phyloP scores from a whole-genome alignment of 78 protist genomes.

The Thecamonas trahens region DNA sequence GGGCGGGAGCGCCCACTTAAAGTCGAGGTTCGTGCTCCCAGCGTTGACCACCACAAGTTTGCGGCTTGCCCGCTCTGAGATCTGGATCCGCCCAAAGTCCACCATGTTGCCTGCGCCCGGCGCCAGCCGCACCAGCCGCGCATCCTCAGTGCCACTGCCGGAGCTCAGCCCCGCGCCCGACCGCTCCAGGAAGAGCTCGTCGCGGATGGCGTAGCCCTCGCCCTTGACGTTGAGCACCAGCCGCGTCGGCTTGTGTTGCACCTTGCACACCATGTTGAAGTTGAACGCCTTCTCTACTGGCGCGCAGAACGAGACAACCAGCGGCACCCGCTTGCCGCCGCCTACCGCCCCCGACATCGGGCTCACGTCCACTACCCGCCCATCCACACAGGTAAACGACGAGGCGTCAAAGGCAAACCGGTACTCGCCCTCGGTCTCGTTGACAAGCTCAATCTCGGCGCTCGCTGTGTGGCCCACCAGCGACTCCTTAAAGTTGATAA shows the following conservation, averaged over 20 bases:
- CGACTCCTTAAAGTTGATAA: slow-evolving; percentile 37
- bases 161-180: background rate
- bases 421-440: background rate
- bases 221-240: slow-evolving; percentile 68
- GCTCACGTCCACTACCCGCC: background rate
- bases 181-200: background rate
- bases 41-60: slow-evolving; percentile 28
- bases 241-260: slow-evolving; percentile 36
- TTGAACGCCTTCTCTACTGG: slow-evolving; percentile 41
- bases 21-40: slow-evolving; percentile 48
- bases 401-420: background rate
- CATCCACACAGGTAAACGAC: too few relatives aligned
- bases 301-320: slow-evolving; percentile 52
- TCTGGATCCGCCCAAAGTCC: slow-evolving; percentile 60
- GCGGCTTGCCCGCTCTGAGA: slow-evolving; percentile 13
- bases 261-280: slow-evolving; percentile 27
- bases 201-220: slow-evolving; percentile 59
- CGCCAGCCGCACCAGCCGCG: background rate
- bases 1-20: slow-evolving; percentile 22
- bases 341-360: slow-evolving; percentile 54
- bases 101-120: slow-evolving; percentile 1
- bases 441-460: background rate
- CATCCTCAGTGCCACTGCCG: background rate
- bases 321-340: background rate
- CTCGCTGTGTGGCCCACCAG: slow-evolving; percentile 26